Percentiles rank a stretch among this genome's conserved stretches.
Evolutionary conservation across 1,139 yeast genomes (phyloP).

Genomic region (Yamadazyma taylorii): DNA sequence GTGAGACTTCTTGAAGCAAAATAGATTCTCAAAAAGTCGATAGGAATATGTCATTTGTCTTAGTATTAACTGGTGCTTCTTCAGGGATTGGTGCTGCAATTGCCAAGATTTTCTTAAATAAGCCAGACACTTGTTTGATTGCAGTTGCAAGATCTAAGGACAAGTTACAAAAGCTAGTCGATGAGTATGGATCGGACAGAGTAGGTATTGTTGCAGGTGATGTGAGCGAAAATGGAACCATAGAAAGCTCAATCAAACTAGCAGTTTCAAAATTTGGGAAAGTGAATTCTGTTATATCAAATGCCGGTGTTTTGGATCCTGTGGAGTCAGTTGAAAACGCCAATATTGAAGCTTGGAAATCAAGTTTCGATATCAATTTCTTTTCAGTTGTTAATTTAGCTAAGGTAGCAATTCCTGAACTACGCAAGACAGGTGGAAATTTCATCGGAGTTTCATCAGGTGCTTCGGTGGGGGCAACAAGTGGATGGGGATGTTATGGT

Average conservation of each 20-base stretch:
- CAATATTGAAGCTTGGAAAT: slow-evolving; percentile 57
- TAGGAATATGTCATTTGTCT: slow-evolving; percentile 13
- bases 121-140: slow-evolving; percentile 48
- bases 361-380: slow-evolving; percentile 71
- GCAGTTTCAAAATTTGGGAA: slow-evolving; percentile 57
- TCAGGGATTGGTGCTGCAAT: slow-evolving; percentile 80
- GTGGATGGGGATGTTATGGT: slow-evolving; percentile 90
- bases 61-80: slow-evolving; percentile 70
- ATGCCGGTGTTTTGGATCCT: slow-evolving; percentile 88
- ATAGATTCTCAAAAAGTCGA: too few relatives aligned
- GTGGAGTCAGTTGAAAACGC: slow-evolving; percentile 58
- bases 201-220: slow-evolving; percentile 69
- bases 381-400: slow-evolving; percentile 72
- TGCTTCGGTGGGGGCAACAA: slow-evolving; percentile 61
- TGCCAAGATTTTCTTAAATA: slow-evolving; percentile 51
- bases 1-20: too few relatives aligned
- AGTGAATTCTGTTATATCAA: slow-evolving; percentile 71
- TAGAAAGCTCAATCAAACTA: slow-evolving; percentile 40
- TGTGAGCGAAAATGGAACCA: slow-evolving; percentile 42
- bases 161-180: slow-evolving; percentile 43
- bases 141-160: slow-evolving; percentile 71
- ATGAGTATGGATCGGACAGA: slow-evolving; percentile 46
- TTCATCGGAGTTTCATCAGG: slow-evolving; percentile 84
- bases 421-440: slow-evolving; percentile 58
- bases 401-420: slow-evolving; percentile 55